Base-by-base conservation (phyloP, 371 early-diverging fungal species). In the Mucor plumbeus region DNA sequence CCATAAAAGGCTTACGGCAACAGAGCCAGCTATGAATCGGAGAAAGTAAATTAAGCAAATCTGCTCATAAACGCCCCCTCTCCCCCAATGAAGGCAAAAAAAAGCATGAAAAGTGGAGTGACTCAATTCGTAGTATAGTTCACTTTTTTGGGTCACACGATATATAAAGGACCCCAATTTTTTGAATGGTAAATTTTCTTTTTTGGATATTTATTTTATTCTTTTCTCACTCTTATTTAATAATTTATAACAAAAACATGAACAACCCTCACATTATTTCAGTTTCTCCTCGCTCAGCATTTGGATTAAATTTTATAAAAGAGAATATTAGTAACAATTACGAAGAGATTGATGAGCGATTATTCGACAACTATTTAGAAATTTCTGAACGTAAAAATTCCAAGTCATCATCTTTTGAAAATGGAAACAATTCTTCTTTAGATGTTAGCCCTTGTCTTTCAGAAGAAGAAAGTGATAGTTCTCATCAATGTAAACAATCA, bases 311-410 rank as follows among this genome's bases (percentile, higher is more conserved):
- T 39, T 61, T 35, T 14, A 31, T 13, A 11, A 19, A 64, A 34
- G 36, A 58, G 7, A 19, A 53, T 31, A 19, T 53, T 31, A 53
- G 53, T 31, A 48, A 59, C 36, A 44, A 40, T 15, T 58, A 43
- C 53, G 59, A 61, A 38, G 70, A 69, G 61, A 69, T 69, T 26
- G 65, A 69, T 48, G 65, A 69, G 15, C 65, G 65, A 47, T 56
- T 69, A 56, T 65, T 64, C 35, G 55, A 69, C 38, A 55, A 41
- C n/a, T 60, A 60, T 55, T 44, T 64, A 31, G 47, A 40, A 15
- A 54, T 50, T 35, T 61, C 56, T 35, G 38, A 35, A 33, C 33
- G 15, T 31, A 59, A 59, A 64, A 17, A 53, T 53, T 53, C 26
- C 43, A 47, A 31, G 38, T 13, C 57, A 19, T 48, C 48, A 38